A percentile compares a stretch with the other conserved stretches of the same genome.
phyloP scores from a whole-genome alignment of 805 yeast species.

The Saccharomycopsis babjevae region DNA sequence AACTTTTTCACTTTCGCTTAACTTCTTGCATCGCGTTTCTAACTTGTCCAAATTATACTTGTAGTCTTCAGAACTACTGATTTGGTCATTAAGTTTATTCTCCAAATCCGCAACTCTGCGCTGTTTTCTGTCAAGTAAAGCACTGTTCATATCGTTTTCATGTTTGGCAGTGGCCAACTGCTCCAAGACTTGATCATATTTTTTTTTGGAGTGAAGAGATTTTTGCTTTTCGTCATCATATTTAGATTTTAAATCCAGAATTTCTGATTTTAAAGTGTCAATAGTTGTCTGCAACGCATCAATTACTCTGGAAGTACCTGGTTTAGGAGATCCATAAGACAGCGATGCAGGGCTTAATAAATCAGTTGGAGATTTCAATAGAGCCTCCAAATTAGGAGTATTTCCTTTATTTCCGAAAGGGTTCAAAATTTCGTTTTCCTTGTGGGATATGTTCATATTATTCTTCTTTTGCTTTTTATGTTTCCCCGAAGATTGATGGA shows the following conservation, averaged over 20 bases:
- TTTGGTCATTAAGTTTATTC: conserved; percentile 38
- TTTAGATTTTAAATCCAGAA: conserved; percentile 30
- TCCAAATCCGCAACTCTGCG: conserved; percentile 61
- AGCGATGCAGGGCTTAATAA: conserved; percentile 2
- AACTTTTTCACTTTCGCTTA: conserved; percentile 36
- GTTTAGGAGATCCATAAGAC: conserved; percentile 14
- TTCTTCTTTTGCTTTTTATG: not conserved
- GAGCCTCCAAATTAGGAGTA: not conserved
- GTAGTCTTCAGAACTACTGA: conserved; percentile 37
- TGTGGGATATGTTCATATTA: conserved; percentile 11
- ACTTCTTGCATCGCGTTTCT: conserved; percentile 37
- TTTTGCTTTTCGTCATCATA: conserved; percentile 44
- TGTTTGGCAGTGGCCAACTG: conserved; percentile 63
- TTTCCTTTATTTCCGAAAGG: not conserved
- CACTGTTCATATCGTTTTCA: conserved; percentile 65
- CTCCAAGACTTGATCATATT: conserved; percentile 47
- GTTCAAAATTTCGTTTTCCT: conserved; percentile 6
- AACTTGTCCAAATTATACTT: conserved; percentile 40
- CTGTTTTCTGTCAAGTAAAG: conserved; percentile 60
- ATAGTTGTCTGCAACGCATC: conserved; percentile 33
- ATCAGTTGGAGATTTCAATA: conserved; percentile 11
- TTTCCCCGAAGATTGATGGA: no score
- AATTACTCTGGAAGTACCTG: conserved; percentile 18
- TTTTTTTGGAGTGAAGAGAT: conserved; percentile 34
- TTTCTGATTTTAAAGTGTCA: conserved; percentile 41